These are phyloP conservation scores for Daldinia sp. DNA, from an alignment of 2,329 filamentous ascomycete species.

Conservation along the genomic window DNA sequence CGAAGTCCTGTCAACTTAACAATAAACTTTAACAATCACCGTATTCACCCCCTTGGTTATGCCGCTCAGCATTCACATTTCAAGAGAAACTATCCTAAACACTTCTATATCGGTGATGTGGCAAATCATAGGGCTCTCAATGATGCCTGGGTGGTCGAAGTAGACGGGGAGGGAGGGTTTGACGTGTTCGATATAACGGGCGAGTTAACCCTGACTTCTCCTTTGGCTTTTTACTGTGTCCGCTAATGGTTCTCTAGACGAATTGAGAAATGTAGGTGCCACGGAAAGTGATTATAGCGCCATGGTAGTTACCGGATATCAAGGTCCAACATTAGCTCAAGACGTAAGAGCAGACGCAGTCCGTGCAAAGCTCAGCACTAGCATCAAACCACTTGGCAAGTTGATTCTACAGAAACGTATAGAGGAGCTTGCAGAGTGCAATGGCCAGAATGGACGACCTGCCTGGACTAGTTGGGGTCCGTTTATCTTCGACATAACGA, in stretches of 20 bases:
- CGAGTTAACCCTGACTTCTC: constrained; percentile 3
- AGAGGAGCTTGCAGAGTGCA: constrained; percentile 25
- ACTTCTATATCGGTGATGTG: constrained; percentile 32
- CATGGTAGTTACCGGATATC: background rate
- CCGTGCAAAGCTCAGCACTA: constrained; percentile 5
- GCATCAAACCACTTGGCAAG: constrained; percentile 19
- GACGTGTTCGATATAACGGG: constrained; percentile 42
- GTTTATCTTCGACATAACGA: constrained; percentile 24
- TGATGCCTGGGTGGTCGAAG: constrained; percentile 39
- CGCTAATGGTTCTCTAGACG: background rate
- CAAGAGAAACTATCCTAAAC: background rate
- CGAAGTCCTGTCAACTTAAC: background rate
- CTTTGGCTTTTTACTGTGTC: background rate
- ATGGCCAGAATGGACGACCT: constrained; percentile 25
- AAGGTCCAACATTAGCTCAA: constrained; percentile 12
- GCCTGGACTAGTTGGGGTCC: constrained; percentile 15
- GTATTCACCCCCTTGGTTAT: background rate
- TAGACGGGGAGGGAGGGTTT: constrained; percentile 27
- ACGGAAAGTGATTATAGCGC: constrained; percentile 21
- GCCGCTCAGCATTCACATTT: background rate
- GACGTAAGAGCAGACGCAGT: constrained; percentile 11
- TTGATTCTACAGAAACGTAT: constrained; percentile 4
- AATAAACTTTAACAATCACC: background rate
- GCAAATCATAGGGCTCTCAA: constrained; percentile 34
- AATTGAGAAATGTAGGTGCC: constrained; percentile 10